A percentile compares a stretch with the other conserved stretches of the same genome.
Evolutionary conservation across 768 basidiomycete genomes (phyloP).

Genomic region (Rhodotorula toruloides): DNA sequence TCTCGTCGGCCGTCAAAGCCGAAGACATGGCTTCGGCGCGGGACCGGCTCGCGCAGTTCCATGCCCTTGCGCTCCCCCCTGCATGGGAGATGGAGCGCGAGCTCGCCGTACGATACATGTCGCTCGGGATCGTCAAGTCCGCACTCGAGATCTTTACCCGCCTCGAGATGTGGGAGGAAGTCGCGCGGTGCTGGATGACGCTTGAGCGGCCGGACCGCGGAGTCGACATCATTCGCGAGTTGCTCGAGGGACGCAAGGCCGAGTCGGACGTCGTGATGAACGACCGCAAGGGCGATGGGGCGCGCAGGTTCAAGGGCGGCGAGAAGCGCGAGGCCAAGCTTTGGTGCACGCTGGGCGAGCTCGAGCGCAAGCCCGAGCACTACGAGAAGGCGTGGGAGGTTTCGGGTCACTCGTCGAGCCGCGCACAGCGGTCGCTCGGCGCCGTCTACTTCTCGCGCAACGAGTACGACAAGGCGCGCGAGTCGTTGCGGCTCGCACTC

Average conservation of each 20-base stretch:
- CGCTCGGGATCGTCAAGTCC: slow-evolving; percentile 78
- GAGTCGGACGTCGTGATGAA: slow-evolving; percentile 69
- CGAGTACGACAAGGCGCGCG: slow-evolving; percentile 61
- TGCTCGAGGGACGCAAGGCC: slow-evolving; percentile 75
- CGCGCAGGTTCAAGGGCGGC: slow-evolving; percentile 52
- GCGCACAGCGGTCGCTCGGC: slow-evolving; percentile 88
- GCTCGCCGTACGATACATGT: slow-evolving; percentile 73
- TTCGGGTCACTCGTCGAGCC: slow-evolving; percentile 71
- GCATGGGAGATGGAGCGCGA: slow-evolving; percentile 93
- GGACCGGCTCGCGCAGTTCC: slow-evolving; percentile 74
- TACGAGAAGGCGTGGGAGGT: slow-evolving; percentile 80
- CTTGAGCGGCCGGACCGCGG: slow-evolving; percentile 76
- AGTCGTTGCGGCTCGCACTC: slow-evolving; percentile 67
- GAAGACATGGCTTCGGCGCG: slow-evolving; percentile 59
- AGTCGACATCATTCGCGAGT: slow-evolving; percentile 70
- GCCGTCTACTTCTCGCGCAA: slow-evolving; percentile 68
- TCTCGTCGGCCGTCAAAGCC: slow-evolving; percentile 34
- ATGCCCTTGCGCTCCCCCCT: slow-evolving; percentile 73
- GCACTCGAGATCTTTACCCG: slow-evolving; percentile 90
- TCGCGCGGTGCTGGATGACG: slow-evolving; percentile 76
- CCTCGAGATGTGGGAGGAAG: slow-evolving; percentile 98
- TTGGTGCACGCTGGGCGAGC: slow-evolving; percentile 90
- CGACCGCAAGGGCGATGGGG: slow-evolving; percentile 47
- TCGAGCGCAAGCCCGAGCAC: slow-evolving; percentile 67
- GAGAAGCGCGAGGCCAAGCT: slow-evolving; percentile 75